A percentile compares a stretch with the other conserved stretches of the same genome.
These are phyloP conservation scores for Setomelanomma holmii DNA, from an alignment of 2,329 filamentous ascomycete genomes.

Conservation along the genomic window DNA sequence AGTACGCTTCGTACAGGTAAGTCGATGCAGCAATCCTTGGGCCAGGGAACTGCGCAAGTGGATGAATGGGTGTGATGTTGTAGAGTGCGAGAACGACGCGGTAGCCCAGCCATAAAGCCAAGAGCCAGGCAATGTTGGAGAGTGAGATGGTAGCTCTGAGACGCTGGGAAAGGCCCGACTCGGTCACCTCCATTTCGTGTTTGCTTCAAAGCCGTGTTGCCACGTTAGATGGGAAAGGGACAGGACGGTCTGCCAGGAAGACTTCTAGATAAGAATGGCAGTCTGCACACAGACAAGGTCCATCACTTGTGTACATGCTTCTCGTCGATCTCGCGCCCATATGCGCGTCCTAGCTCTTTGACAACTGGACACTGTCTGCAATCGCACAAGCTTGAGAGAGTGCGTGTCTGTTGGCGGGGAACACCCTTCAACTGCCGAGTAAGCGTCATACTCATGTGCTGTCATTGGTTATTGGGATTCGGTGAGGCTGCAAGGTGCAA, in stretches of 20 bases:
- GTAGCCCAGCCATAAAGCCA: conserved; percentile 26
- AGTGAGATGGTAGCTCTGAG: conserved; percentile 18
- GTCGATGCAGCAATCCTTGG: conserved; percentile 38
- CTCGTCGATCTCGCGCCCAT: background rate
- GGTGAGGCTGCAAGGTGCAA: background rate
- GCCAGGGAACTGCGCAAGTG: conserved; percentile 34
- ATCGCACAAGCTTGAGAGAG: too few species aligned
- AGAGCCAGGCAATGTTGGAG: conserved; percentile 19
- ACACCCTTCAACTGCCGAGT: background rate
- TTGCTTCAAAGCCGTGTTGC: background rate
- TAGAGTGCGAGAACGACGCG: conserved; percentile 25
- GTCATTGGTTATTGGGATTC: background rate
- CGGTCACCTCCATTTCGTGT: conserved; percentile 21
- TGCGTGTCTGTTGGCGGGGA: background rate
- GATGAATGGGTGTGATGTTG: conserved; percentile 34
- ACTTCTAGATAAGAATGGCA: too few species aligned
- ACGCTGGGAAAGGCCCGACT: conserved; percentile 16
- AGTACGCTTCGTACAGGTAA: conserved; percentile 39
- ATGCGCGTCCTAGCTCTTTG: background rate
- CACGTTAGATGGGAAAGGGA: too few species aligned
- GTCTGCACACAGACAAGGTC: too few species aligned
- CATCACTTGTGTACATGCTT: background rate
- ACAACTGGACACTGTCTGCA: background rate
- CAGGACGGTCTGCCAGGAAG: too few species aligned
- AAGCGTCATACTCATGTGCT: background rate